Percentiles rank a stretch among this genome's conserved stretches.
Conservation (phyloP, 805 yeast genomes). For the Saccharomyces jurei region DNA sequence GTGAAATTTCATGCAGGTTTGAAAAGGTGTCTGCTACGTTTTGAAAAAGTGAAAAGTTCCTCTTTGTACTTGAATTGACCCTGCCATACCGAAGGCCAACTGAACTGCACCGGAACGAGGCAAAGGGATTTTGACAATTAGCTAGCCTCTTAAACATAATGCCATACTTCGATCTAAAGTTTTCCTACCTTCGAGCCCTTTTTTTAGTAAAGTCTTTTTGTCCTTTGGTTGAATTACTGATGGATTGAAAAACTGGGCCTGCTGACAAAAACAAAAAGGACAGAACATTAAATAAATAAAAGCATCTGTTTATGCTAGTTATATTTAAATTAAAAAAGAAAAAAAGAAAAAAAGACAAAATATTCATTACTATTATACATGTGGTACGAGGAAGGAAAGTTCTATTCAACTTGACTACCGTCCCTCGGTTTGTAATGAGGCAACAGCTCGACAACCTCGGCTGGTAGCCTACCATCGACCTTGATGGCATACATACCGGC, state of each 20-base stretch:
- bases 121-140: not conserved
- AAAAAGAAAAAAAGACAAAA: not conserved
- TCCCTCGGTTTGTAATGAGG: slow-evolving; percentile 89
- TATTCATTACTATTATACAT: not conserved
- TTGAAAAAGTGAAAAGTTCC: slow-evolving; percentile 13
- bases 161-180: not conserved
- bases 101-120: not conserved
- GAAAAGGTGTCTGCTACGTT: slow-evolving; percentile 21
- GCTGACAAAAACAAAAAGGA: not conserved
- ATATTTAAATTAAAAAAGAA: not conserved
- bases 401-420: slow-evolving; percentile 65
- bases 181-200: not conserved
- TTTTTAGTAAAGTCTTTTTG: not conserved
- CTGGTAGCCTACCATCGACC: slow-evolving; percentile 85
- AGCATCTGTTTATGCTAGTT: not conserved
- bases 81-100: not conserved
- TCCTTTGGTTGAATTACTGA: not conserved
- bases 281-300: not conserved
- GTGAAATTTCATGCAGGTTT: slow-evolving; percentile 42
- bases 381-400: not conserved
- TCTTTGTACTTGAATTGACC: not conserved
- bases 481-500: slow-evolving; percentile 92
- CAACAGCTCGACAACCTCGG: slow-evolving; percentile 68
- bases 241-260: not conserved
- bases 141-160: not conserved